Conservation (phyloP, 129 eudicot species). For the Gnaphalium uliginosum region DNA sequence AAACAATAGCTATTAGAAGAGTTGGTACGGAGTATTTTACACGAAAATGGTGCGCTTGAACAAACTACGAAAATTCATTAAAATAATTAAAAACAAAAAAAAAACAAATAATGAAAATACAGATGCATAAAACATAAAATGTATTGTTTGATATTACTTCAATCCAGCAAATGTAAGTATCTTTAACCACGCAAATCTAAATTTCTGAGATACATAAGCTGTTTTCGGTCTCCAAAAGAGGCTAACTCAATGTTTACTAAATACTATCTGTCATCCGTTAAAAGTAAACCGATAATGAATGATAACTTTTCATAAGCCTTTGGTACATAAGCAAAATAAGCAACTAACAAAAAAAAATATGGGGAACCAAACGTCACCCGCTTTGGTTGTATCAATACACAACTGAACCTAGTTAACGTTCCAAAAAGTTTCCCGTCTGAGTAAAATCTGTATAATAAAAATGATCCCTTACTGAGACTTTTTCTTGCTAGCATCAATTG, state of each 20-base stretch:
- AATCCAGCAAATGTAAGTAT: not conserved
- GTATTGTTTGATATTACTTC: too few species aligned
- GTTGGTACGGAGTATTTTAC: too few species aligned
- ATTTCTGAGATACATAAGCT: too few species aligned
- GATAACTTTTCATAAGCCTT: not conserved
- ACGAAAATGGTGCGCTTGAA: too few species aligned
- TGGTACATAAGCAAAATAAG: not conserved
- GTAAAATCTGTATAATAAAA: constrained; percentile 4
- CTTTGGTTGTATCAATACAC: constrained; percentile 10
- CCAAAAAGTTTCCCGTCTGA: not conserved
- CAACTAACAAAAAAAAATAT: constrained; percentile 30
- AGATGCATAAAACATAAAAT: not conserved
- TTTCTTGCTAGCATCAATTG: constrained; percentile 40
- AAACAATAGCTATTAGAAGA: too few species aligned
- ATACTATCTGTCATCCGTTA: not conserved
- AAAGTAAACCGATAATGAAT: not conserved
- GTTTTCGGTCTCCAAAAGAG: constrained; percentile 6
- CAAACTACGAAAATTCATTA: too few species aligned
- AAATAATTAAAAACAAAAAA: not conserved
- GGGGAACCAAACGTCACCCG: constrained; percentile 2
- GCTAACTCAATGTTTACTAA: constrained; percentile 10
- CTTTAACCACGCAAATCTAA: not conserved
- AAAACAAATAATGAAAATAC: not conserved
- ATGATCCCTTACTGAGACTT: constrained; percentile 36
- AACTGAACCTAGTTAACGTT: not conserved